Evolutionary conservation across 2,329 filamentous ascomycete species (phyloP), one percentile per base, ranked within the genome.

Genomic region (Calonectria crousiana): DNA sequence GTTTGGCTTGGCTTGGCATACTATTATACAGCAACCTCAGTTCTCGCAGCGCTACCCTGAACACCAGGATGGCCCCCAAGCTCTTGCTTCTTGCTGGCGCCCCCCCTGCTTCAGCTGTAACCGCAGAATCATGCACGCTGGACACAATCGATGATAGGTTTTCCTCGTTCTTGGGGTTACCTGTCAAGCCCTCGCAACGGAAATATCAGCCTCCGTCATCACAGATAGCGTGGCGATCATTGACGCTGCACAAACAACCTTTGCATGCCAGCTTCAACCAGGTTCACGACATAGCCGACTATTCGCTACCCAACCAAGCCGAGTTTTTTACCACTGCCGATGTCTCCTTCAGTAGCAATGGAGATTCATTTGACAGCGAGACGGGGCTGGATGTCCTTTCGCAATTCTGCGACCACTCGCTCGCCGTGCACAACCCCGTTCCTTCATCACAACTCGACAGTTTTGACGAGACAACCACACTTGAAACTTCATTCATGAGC

Each of bases 361-460:
- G 78, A 11, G 75, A 74, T 32, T 74, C 80, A 1, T 74, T 78
- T 28, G 76, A 80, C 2, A 58, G 74, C 23, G 83, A 85, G 62
- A 86, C 86, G 11, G 82, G 81, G 4, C 83, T 83, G 34, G 81
- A 85, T 23, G 75, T 87, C 0, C 83, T 93, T 4, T 89, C 90
- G 4, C 89, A 92, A 71, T 97, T 97, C 82, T 94, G 95, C 79
- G 91, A 97, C 76, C 92, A 96, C 79, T 97, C 95, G 0, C 89
- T 97, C 64, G 90, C 92, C 2, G 85, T 93, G 18, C 92, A 97
- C 81, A 89, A 94, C 75, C 90, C 92, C 18, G 83, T 93, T 5
- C 84, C 90, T 1, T 93, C 92, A 0, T 94, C 93, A 1, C 90
- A 93, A 74, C 85, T 93, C 23, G 81, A 82, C 6, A 80, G 81